These are phyloP conservation scores for Favolaschia claudopus DNA, from an alignment of 768 basidiomycete genomes.

Conservation along the genomic window DNA sequence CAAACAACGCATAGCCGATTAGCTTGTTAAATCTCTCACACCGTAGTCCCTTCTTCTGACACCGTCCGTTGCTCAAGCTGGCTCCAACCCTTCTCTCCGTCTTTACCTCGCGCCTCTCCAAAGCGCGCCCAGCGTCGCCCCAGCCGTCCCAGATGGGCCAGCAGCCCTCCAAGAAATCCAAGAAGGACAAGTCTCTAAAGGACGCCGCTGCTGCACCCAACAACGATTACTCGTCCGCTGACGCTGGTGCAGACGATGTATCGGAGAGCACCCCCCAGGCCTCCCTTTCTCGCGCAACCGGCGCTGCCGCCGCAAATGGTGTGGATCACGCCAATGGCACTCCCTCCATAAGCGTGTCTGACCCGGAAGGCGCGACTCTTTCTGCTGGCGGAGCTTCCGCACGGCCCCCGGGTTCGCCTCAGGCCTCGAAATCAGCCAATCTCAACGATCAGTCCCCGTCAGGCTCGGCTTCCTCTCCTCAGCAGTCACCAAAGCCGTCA, in stretches of 20 bases:
- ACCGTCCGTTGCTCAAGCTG: constrained; percentile 58
- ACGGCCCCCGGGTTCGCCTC: constrained; percentile 46
- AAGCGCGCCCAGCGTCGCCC: constrained; percentile 77
- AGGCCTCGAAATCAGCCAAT: constrained; percentile 39
- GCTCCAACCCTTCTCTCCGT: constrained; percentile 84
- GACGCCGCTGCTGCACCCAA: constrained; percentile 69
- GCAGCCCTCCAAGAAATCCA: constrained; percentile 83
- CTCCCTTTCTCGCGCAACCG: constrained; percentile 55
- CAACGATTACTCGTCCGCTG: constrained; percentile 46
- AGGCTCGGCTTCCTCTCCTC: constrained; percentile 47
- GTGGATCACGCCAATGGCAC: constrained; percentile 54
- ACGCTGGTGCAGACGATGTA: constrained; percentile 50
- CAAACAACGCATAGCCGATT: too few species aligned
- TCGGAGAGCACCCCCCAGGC: constrained; percentile 48
- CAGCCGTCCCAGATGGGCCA: constrained; percentile 79
- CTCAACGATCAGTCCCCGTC: constrained; percentile 43
- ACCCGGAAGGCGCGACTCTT: constrained; percentile 46
- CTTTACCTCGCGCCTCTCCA: constrained; percentile 73
- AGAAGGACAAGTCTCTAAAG: constrained; percentile 71
- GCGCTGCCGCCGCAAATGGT: constrained; percentile 41
- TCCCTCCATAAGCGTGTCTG: constrained; percentile 53
- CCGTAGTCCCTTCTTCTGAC: too few species aligned
- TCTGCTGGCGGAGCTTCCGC: constrained; percentile 31
- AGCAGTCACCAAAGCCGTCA: constrained; percentile 48
- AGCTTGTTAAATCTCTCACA: too few species aligned